These are phyloP conservation scores for Heritiera littoralis DNA, from an alignment of 345 rosid species.

Conservation along the genomic window DNA sequence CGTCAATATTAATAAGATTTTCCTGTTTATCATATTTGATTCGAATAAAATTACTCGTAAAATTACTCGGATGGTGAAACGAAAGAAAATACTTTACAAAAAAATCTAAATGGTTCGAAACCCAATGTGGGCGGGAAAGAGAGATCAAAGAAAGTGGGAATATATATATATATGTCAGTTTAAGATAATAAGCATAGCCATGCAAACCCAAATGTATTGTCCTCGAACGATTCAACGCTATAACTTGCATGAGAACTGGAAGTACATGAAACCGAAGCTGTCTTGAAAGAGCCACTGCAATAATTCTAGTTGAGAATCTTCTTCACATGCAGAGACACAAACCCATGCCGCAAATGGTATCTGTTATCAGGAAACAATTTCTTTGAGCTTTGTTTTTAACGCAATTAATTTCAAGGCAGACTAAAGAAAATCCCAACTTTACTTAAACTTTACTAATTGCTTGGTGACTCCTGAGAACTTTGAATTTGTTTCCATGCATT, in stretches of 20 bases:
- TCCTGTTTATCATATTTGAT: too few relatives aligned
- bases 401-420: neutral
- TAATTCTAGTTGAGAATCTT: neutral
- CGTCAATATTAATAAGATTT: too few relatives aligned
- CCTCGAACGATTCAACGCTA: neutral
- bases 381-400: neutral
- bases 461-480: neutral
- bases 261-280: neutral
- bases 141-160: neutral
- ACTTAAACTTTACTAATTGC: neutral
- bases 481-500: neutral
- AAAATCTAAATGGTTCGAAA: neutral
- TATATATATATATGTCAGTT: neutral
- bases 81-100: too few relatives aligned
- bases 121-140: neutral
- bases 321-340: neutral
- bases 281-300: conserved; percentile 14
- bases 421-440: neutral
- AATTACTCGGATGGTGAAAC: too few relatives aligned
- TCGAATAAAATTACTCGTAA: too few relatives aligned
- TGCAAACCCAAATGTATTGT: neutral
- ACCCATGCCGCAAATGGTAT: neutral
- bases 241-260: neutral
- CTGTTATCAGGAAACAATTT: neutral
- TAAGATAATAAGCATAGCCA: neutral